Conservation (phyloP, 2,329 filamentous ascomycete species). For the Chaetomiaceae sp. region DNA sequence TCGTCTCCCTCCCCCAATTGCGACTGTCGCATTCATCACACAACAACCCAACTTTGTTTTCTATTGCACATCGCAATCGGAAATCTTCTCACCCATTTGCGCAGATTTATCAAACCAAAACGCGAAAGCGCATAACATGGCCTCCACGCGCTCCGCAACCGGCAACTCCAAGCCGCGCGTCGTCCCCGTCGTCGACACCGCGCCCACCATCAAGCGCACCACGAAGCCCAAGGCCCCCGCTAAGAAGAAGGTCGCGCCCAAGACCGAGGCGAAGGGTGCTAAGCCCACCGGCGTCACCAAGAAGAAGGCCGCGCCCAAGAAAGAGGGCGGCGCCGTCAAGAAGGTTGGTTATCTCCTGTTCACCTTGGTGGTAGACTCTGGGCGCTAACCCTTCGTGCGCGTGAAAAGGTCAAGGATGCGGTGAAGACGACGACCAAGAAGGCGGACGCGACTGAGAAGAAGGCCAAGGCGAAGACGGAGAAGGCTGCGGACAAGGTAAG, state of each 20-base stretch:
- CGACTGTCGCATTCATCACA: conserved; percentile 1
- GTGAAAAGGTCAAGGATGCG: conserved; percentile 27
- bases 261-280: conserved; percentile 24
- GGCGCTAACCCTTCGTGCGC: neutral
- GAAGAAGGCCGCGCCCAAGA: conserved; percentile 35
- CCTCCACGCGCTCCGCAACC: conserved; percentile 45
- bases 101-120: neutral
- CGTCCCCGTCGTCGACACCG: conserved; percentile 43
- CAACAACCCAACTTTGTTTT: neutral
- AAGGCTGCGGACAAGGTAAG: conserved; percentile 17
- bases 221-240: conserved; percentile 21
- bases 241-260: conserved; percentile 21
- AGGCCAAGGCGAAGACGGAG: conserved; percentile 18
- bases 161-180: conserved; percentile 49
- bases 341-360: conserved; percentile 24
- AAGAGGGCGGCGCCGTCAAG: conserved; percentile 28
- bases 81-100: neutral
- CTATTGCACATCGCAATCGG: neutral
- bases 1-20: too few species aligned
- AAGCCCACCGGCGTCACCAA: conserved; percentile 33
- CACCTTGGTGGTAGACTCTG: neutral
- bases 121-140: conserved; percentile 32
- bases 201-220: conserved; percentile 39
- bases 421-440: conserved; percentile 28
- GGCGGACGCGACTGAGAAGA: conserved; percentile 19